Conservation (phyloP, 148 eudicot species). For the Arctostaphylos glauca region DNA sequence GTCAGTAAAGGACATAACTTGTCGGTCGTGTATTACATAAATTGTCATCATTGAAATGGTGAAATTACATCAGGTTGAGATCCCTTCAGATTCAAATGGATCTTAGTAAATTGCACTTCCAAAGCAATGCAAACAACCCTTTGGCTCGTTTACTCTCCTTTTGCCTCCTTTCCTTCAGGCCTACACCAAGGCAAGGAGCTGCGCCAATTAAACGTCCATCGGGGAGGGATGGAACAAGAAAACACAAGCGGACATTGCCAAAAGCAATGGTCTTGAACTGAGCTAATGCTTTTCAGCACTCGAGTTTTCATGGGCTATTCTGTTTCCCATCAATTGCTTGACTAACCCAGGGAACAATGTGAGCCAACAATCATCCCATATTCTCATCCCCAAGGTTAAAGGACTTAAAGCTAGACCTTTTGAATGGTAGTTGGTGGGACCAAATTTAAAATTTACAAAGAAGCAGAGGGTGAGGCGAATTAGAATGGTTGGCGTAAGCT, state of each 20-base stretch:
- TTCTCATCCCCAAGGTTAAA: not conserved
- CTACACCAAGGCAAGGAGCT: too few relatives aligned
- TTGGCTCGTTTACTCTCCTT: too few relatives aligned
- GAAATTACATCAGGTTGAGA: not conserved
- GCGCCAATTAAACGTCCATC: too few relatives aligned
- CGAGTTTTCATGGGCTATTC: not conserved
- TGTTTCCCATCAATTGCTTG: not conserved
- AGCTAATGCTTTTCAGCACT: too few relatives aligned
- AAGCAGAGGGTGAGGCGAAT: too few relatives aligned
- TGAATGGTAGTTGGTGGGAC: not conserved
- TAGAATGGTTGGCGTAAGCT: too few relatives aligned
- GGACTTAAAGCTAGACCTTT: not conserved
- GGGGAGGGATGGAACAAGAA: too few relatives aligned
- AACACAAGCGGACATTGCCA: too few relatives aligned
- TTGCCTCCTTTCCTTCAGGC: too few relatives aligned
- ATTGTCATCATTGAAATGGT: not conserved
- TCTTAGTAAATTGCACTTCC: not conserved
- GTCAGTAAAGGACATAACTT: not conserved
- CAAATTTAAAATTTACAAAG: too few relatives aligned
- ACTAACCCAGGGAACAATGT: not conserved
- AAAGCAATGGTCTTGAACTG: too few relatives aligned
- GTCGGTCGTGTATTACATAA: not conserved
- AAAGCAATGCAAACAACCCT: too few relatives aligned
- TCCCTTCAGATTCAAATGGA: constrained; percentile 7
- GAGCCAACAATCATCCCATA: not conserved